Evolutionary conservation across 1,139 yeast genomes (phyloP).

Genomic region (Lodderomyces theae): DNA sequence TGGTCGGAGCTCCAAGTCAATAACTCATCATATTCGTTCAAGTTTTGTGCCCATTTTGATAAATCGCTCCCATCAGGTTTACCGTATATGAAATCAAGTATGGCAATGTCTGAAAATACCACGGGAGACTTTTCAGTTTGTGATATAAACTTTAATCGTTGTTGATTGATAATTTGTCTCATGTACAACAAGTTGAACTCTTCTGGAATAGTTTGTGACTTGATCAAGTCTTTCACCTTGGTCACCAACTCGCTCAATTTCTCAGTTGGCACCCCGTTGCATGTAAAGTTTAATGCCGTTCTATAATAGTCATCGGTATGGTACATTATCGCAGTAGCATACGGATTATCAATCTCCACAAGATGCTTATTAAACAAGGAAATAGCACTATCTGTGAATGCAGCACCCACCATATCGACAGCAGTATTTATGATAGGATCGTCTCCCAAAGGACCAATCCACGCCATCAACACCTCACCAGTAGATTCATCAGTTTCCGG

Average conservation of each 20-base stretch:
- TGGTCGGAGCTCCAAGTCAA: slow-evolving; percentile 58
- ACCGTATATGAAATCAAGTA: slow-evolving; percentile 81
- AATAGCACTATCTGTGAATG: slow-evolving; percentile 73
- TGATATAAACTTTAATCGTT: slow-evolving; percentile 59
- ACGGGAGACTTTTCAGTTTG: slow-evolving; percentile 66
- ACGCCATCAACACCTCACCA: slow-evolving; percentile 72
- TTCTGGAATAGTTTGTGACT: slow-evolving; percentile 44
- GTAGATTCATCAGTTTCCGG: slow-evolving; percentile 88
- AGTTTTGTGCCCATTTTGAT: slow-evolving; percentile 48
- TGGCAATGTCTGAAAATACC: slow-evolving; percentile 62
- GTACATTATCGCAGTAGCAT: slow-evolving; percentile 69
- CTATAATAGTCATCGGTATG: slow-evolving; percentile 69
- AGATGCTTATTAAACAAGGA: slow-evolving; percentile 64
- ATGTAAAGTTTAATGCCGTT: slow-evolving; percentile 55
- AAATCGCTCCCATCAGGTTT: slow-evolving; percentile 58
- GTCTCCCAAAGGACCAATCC: slow-evolving; percentile 76
- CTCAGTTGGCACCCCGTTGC: slow-evolving; percentile 77
- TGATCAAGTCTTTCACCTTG: slow-evolving; percentile 50
- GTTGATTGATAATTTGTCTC: slow-evolving; percentile 64
- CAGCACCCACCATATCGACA: slow-evolving; percentile 66
- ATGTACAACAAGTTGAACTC: slow-evolving; percentile 64
- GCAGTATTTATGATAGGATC: slow-evolving; percentile 62
- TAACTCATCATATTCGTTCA: slow-evolving; percentile 61
- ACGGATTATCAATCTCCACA: slow-evolving; percentile 80
- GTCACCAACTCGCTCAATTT: slow-evolving; percentile 52